Conservation (phyloP, 2,329 filamentous ascomycete species). For the Aspergillus neoniger region DNA sequence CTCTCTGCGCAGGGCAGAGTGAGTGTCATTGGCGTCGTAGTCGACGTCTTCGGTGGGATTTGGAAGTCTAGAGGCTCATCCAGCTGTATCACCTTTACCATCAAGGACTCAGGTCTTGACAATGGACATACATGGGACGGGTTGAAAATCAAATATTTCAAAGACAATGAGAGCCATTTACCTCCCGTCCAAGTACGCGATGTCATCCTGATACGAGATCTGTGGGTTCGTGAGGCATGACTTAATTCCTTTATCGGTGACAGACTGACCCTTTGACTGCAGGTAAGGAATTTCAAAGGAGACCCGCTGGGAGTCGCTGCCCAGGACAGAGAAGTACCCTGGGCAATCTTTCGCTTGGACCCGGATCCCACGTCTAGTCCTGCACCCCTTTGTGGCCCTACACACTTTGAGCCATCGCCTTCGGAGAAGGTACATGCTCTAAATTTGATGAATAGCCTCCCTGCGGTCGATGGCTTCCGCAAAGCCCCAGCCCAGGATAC, state of each 20-base stretch:
- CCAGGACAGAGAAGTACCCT: conserved; percentile 30
- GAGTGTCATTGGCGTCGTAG: conserved; percentile 70
- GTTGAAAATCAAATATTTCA: conserved; percentile 63
- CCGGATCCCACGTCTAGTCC: conserved; percentile 21
- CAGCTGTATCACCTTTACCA: conserved; percentile 61
- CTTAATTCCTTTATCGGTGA: not conserved
- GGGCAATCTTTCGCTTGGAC: conserved; percentile 39
- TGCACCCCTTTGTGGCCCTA: conserved; percentile 32
- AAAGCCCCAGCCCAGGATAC: not conserved
- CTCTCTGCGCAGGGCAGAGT: conserved; percentile 42
- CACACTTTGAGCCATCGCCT: conserved; percentile 27
- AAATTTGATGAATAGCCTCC: conserved; percentile 28
- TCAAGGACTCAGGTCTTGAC: conserved; percentile 60
- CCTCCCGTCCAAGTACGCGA: conserved; percentile 58
- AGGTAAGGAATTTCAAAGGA: conserved; percentile 26
- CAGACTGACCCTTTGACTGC: conserved; percentile 1
- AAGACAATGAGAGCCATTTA: conserved; percentile 43
- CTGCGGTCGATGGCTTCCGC: conserved; percentile 15
- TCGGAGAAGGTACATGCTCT: conserved; percentile 34
- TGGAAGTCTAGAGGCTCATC: conserved; percentile 56
- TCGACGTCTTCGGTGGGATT: conserved; percentile 60
- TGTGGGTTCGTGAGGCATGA: conserved; percentile 50
- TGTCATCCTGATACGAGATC: conserved; percentile 63
- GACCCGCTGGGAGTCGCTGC: conserved; percentile 29
- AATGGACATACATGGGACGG: conserved; percentile 45